These are phyloP conservation scores for Chloropicon primus DNA, from an alignment of 139 green algal genomes.

Conservation along the genomic window DNA sequence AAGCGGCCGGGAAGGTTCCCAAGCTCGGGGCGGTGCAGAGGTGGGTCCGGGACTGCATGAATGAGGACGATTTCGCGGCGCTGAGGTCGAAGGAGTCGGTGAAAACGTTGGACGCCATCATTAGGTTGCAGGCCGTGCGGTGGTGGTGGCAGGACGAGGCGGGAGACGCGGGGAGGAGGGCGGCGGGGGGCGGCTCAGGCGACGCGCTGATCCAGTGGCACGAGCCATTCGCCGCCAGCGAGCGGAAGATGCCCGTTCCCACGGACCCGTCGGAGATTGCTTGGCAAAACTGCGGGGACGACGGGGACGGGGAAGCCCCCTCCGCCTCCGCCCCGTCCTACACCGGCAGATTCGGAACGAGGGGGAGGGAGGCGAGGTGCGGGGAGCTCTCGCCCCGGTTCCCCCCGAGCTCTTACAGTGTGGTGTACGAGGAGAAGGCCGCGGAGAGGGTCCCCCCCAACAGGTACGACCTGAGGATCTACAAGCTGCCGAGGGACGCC, in stretches of 20 bases:
- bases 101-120: slow-evolving; percentile 9
- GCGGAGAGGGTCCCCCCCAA: not conserved
- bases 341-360: not conserved
- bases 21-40: slow-evolving; percentile 34
- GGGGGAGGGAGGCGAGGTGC: slow-evolving; percentile 1
- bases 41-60: slow-evolving; percentile 23
- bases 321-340: too few species aligned
- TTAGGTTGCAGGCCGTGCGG: not conserved
- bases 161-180: not conserved
- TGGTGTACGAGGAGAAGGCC: slow-evolving; percentile 3
- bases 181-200: too few species aligned
- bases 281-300: not conserved
- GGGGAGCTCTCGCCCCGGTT: not conserved
- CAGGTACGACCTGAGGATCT: slow-evolving; percentile 6
- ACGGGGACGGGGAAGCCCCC: not conserved
- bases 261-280: not conserved
- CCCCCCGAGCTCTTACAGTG: slow-evolving; percentile 5
- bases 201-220: not conserved
- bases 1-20: slow-evolving; percentile 11
- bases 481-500: slow-evolving; percentile 2
- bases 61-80: slow-evolving; percentile 7
- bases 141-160: not conserved
- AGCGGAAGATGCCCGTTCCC: not conserved
- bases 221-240: not conserved
- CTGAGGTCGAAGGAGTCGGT: not conserved